These are phyloP conservation scores for Haematococcus lacustris DNA, from an alignment of 139 green algal species.

Conservation along the genomic window DNA sequence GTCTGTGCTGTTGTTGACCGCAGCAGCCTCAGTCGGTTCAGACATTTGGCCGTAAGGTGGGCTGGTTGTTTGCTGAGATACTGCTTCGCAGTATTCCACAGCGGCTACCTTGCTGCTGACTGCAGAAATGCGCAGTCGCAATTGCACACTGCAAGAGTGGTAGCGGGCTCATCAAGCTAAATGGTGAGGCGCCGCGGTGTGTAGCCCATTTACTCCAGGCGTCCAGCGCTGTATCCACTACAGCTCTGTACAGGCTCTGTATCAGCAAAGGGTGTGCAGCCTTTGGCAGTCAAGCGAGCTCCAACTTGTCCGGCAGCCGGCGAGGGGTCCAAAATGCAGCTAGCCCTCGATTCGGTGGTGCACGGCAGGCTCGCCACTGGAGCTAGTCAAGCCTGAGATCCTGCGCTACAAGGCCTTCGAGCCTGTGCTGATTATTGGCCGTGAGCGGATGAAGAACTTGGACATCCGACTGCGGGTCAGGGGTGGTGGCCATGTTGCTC, in stretches of 20 bases:
- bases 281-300: too few relatives aligned
- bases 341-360: too few relatives aligned
- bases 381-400: constrained; percentile 92
- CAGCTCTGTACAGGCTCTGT: too few relatives aligned
- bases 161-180: constrained; percentile 90
- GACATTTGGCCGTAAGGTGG: constrained; percentile 90
- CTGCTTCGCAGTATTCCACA: too few relatives aligned
- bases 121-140: constrained; percentile 94
- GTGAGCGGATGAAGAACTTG: constrained; percentile 82
- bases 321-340: too few relatives aligned
- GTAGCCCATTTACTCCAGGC: neutral
- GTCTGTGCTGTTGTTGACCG: too few relatives aligned
- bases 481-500: constrained; percentile 93
- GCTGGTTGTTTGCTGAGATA: too few relatives aligned
- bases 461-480: constrained; percentile 96
- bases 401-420: constrained; percentile 94
- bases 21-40: constrained; percentile 81
- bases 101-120: too few relatives aligned
- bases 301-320: too few relatives aligned
- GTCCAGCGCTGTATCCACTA: too few relatives aligned
- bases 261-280: too few relatives aligned
- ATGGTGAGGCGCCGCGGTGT: constrained; percentile 66
- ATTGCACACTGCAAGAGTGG: constrained; percentile 91
- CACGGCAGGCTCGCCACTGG: constrained; percentile 83
- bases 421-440: constrained; percentile 91